Evolutionary conservation across 345 rosid species (phyloP).

Genomic region (Dipteronia sinensis): DNA sequence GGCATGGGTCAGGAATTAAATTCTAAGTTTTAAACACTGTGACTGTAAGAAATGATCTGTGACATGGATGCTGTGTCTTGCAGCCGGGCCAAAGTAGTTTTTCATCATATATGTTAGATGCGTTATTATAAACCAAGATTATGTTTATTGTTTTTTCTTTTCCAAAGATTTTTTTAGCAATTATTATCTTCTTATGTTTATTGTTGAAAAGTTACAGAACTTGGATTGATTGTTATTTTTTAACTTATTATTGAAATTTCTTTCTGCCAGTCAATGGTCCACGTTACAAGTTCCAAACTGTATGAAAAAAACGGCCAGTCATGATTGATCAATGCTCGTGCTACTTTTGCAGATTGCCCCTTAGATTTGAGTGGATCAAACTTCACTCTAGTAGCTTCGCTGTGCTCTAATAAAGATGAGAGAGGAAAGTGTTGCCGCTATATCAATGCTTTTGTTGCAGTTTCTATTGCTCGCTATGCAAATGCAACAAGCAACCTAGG

Average conservation of each 20-base stretch:
- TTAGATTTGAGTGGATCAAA: conserved; percentile 73
- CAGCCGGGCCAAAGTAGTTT: background rate
- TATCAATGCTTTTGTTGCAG: conserved; percentile 80
- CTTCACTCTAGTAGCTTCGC: conserved; percentile 73
- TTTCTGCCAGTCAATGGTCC: background rate
- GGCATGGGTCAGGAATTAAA: background rate
- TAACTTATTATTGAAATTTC: background rate
- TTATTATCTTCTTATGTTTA: background rate
- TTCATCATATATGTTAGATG: background rate
- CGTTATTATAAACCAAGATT: background rate
- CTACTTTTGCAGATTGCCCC: conserved; percentile 71
- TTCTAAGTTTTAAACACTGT: background rate
- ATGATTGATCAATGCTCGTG: conserved; percentile 13
- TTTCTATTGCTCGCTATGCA: conserved; percentile 74
- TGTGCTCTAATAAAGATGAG: conserved; percentile 58
- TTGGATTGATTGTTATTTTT: background rate
- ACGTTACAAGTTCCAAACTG: conserved; percentile 1
- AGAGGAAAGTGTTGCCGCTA: conserved; percentile 93
- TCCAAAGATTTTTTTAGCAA: background rate
- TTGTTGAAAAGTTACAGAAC: background rate
- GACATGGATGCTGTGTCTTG: background rate
- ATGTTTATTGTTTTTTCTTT: background rate
- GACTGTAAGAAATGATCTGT: background rate
- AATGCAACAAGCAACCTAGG: conserved; percentile 73
- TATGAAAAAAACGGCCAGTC: background rate